Conservation (phyloP, 371 early-diverging fungal species). For the Entomophthora muscae region DNA sequence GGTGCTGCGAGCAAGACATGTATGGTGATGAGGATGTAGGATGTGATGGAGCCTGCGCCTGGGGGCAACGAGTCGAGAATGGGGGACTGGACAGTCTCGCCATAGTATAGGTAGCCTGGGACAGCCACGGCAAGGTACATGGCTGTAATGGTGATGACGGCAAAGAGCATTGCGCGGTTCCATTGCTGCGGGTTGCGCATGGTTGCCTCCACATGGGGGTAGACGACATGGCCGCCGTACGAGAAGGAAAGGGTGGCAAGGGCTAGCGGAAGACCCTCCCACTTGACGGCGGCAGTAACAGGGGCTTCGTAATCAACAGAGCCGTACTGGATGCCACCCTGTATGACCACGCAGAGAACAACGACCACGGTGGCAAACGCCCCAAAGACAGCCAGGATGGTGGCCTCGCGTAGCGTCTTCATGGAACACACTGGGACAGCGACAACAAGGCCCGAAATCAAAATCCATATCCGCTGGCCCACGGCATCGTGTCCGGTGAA, state of each 20-base stretch:
- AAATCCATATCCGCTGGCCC: slow-evolving; percentile 29
- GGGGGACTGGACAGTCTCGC: slow-evolving; percentile 40
- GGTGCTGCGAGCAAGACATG: slow-evolving; percentile 74
- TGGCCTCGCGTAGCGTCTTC: slow-evolving; percentile 56
- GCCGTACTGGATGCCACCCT: neutral
- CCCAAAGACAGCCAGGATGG: slow-evolving; percentile 12
- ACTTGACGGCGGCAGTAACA: neutral
- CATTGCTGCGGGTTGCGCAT: slow-evolving; percentile 61
- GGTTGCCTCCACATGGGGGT: slow-evolving; percentile 68
- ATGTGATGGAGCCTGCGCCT: slow-evolving; percentile 35
- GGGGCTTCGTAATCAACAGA: neutral
- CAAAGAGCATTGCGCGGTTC: slow-evolving; percentile 41
- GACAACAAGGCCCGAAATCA: slow-evolving; percentile 37
- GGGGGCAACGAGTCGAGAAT: slow-evolving; percentile 50
- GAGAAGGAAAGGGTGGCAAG: slow-evolving; percentile 50
- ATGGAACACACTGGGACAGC: slow-evolving; percentile 45
- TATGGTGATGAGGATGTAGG: slow-evolving; percentile 56
- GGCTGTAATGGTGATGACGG: slow-evolving; percentile 44
- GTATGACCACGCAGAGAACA: neutral
- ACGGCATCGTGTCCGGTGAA: slow-evolving; percentile 25
- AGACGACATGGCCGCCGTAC: slow-evolving; percentile 65
- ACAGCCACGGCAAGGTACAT: slow-evolving; percentile 59
- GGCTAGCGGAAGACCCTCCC: slow-evolving; percentile 17
- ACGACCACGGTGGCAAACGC: neutral
- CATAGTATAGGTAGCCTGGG: slow-evolving; percentile 68